A percentile compares a stretch with the other conserved stretches of the same genome.
These are phyloP conservation scores for Jasminum sambac DNA, from an alignment of 257 asterid genomes.

Conservation along the genomic window DNA sequence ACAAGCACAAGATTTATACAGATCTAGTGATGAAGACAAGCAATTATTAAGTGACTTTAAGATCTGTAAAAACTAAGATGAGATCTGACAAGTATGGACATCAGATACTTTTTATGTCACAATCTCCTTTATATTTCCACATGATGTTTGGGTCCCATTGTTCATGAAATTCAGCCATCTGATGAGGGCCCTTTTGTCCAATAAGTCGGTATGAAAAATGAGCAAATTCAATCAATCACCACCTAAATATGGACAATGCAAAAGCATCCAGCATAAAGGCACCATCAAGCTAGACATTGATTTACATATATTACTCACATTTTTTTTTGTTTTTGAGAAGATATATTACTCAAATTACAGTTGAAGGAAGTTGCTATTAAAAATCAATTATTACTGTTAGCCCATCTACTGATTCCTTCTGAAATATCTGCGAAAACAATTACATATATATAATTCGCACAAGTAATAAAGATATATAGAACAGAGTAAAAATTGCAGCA, in stretches of 20 bases:
- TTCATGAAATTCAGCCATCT: slow-evolving; percentile 36
- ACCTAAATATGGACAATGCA: slow-evolving; percentile 51
- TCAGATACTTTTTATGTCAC: slow-evolving; percentile 20
- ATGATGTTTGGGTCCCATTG: slow-evolving; percentile 39
- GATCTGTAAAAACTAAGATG: slow-evolving; percentile 20
- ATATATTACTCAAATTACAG: slow-evolving; percentile 6
- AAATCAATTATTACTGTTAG: slow-evolving; percentile 20
- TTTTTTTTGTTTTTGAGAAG: no score
- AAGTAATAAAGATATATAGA: slow-evolving; percentile 11
- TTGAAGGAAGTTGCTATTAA: slow-evolving; percentile 11
- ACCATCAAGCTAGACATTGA: slow-evolving; percentile 14
- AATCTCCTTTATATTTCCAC: slow-evolving; percentile 35
- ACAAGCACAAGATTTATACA: slow-evolving; percentile 31
- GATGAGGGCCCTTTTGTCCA: slow-evolving; percentile 48
- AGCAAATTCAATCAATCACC: slow-evolving; percentile 35
- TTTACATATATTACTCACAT: background rate
- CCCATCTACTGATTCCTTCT: slow-evolving; percentile 15
- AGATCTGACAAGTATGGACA: slow-evolving; percentile 34
- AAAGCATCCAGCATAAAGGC: slow-evolving; percentile 28
- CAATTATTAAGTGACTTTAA: slow-evolving; percentile 31
- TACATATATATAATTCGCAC: background rate
- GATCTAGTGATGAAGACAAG: slow-evolving; percentile 43
- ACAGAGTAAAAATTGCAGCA: slow-evolving; percentile 3
- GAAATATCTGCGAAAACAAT: slow-evolving; percentile 10
- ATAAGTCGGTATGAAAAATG: slow-evolving; percentile 28